Conservation (phyloP, 768 basidiomycete genomes). For the Pleurotus tuber-regium region DNA sequence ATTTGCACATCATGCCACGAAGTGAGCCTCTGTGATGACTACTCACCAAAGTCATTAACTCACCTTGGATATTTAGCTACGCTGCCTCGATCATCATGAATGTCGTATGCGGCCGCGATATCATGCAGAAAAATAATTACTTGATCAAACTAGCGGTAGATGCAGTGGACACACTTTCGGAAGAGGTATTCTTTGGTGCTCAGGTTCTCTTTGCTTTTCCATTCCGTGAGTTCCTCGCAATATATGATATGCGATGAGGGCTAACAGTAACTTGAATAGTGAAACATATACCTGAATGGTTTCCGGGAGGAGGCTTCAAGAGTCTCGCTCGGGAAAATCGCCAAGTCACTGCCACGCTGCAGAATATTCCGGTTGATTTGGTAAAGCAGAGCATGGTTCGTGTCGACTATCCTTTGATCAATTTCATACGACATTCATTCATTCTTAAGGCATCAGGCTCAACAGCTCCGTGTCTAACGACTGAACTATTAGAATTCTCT, state of each 20-base stretch:
- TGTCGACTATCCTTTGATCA: neutral
- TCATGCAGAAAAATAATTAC: constrained; percentile 1
- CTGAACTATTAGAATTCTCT: neutral
- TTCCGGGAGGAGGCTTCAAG: constrained; percentile 9
- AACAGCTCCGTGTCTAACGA: neutral
- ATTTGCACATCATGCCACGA: constrained; percentile 4
- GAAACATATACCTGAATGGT: neutral
- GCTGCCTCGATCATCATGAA: constrained; percentile 10
- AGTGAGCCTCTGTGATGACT: neutral
- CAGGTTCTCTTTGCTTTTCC: constrained; percentile 7
- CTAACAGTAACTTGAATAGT: neutral
- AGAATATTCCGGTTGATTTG: constrained; percentile 1
- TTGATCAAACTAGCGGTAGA: constrained; percentile 7
- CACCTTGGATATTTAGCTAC: neutral
- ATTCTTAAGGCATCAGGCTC: neutral
- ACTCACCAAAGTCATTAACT: neutral
- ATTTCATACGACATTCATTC: neutral
- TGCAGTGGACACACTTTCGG: constrained; percentile 2
- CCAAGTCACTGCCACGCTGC: neutral
- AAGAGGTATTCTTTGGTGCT: constrained; percentile 9
- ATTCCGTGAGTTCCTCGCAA: neutral
- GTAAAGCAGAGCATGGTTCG: constrained; percentile 6
- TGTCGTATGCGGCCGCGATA: neutral
- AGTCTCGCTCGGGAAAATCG: neutral
- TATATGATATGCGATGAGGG: neutral